Conservation (phyloP, 208 protist genomes). For the Endotrypanum monterogeii region DNA sequence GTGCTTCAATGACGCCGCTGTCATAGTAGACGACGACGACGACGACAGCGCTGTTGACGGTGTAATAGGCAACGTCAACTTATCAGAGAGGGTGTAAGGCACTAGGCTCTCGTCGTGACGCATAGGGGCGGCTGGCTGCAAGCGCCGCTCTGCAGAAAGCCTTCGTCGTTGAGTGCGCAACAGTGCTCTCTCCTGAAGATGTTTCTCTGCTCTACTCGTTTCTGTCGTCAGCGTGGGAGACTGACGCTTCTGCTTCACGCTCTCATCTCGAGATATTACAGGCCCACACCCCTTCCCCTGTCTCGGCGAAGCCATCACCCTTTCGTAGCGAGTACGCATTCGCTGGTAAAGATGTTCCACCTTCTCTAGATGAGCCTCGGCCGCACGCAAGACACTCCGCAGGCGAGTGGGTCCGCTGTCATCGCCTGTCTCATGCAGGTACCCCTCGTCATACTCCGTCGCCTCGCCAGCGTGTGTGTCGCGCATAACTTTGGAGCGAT, state of each 20-base stretch:
- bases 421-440: neutral
- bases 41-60: neutral
- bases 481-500: neutral
- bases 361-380: constrained; percentile 38
- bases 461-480: neutral
- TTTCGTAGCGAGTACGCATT: constrained; percentile 52
- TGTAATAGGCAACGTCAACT: no score
- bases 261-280: neutral
- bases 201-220: neutral
- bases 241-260: neutral
- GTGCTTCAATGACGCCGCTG: constrained; percentile 31
- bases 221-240: neutral
- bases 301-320: constrained; percentile 22
- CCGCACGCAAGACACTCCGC: constrained; percentile 22
- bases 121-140: constrained; percentile 2
- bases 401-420: neutral
- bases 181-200: neutral
- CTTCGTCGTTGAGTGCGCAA: neutral
- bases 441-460: neutral
- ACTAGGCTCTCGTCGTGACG: neutral
- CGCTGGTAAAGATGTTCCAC: constrained; percentile 66
- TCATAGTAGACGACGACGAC: neutral
- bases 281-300: neutral
- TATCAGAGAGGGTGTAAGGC: neutral
- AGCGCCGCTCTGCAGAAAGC: neutral